A percentile compares a stretch with the other conserved stretches of the same genome.
Evolutionary conservation across 257 asterid genomes (phyloP).

Genomic region (Jacaranda mimosifolia): DNA sequence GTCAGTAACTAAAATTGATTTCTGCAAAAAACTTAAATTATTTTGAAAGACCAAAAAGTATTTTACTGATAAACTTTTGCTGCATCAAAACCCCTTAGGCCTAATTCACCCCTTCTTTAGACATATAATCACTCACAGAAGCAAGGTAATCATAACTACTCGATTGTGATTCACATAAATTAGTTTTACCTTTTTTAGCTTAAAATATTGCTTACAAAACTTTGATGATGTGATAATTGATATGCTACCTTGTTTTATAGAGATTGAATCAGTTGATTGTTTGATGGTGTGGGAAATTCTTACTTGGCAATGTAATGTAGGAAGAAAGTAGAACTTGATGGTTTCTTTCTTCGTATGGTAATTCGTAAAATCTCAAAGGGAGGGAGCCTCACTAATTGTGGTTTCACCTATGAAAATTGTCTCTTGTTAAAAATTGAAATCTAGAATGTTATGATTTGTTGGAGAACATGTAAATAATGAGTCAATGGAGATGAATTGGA

Average conservation of each 20-base stretch:
- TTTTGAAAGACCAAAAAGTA: too few relatives aligned
- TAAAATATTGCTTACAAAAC: background rate
- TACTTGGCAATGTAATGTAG: background rate
- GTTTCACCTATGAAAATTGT: background rate
- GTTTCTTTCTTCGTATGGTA: background rate
- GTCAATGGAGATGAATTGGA: background rate
- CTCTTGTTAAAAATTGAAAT: background rate
- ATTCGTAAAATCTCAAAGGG: background rate
- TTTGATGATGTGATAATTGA: background rate
- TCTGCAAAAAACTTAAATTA: too few relatives aligned
- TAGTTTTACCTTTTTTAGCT: background rate
- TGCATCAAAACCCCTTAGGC: too few relatives aligned
- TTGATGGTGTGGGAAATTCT: background rate
- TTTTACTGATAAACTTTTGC: too few relatives aligned
- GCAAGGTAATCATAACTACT: background rate
- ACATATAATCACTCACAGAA: background rate
- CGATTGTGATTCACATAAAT: slow-evolving; percentile 13
- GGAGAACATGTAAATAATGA: background rate
- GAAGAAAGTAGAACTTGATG: too few relatives aligned
- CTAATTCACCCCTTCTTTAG: too few relatives aligned
- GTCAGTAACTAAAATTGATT: too few relatives aligned
- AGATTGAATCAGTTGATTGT: background rate
- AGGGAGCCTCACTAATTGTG: background rate
- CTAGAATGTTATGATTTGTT: background rate
- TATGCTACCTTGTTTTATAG: background rate